These are phyloP conservation scores for Tarenaya hassleriana DNA, from an alignment of 345 rosid genomes.

Conservation along the genomic window DNA sequence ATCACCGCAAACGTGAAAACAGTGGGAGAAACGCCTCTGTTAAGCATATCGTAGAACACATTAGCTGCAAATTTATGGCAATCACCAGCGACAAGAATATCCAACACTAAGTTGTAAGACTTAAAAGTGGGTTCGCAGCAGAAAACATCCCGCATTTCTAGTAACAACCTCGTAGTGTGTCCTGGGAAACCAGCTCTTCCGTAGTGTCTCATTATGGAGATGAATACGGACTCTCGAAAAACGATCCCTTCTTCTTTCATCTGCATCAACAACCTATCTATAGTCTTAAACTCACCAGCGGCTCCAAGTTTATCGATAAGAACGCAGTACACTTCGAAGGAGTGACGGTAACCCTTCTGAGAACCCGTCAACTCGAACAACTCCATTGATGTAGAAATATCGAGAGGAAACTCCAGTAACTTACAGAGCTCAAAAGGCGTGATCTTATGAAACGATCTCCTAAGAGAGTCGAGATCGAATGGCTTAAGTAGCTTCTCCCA, in stretches of 20 bases:
- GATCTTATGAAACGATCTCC: constrained; percentile 37
- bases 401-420: constrained; percentile 61
- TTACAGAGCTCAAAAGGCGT: constrained; percentile 56
- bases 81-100: constrained; percentile 44
- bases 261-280: constrained; percentile 54
- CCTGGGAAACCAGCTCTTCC: constrained; percentile 68
- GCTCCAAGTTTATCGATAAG: constrained; percentile 70
- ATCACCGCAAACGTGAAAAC: constrained; percentile 66
- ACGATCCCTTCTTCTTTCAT: constrained; percentile 73
- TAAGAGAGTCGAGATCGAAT: constrained; percentile 59
- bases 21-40: constrained; percentile 54
- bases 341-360: constrained; percentile 60
- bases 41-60: constrained; percentile 81
- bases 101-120: constrained; percentile 70
- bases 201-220: constrained; percentile 65
- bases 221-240: constrained; percentile 62
- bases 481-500: constrained; percentile 87
- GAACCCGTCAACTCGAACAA: constrained; percentile 59
- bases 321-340: constrained; percentile 50
- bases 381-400: constrained; percentile 53
- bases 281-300: constrained; percentile 47
- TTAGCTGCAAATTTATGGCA: constrained; percentile 62
- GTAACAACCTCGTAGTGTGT: constrained; percentile 62
- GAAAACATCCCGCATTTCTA: constrained; percentile 48
- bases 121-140: constrained; percentile 57